Evolutionary conservation across 768 basidiomycete genomes (phyloP), one percentile per base, ranked within the genome.

Genomic region (Hemileccinum rubropunctum): DNA sequence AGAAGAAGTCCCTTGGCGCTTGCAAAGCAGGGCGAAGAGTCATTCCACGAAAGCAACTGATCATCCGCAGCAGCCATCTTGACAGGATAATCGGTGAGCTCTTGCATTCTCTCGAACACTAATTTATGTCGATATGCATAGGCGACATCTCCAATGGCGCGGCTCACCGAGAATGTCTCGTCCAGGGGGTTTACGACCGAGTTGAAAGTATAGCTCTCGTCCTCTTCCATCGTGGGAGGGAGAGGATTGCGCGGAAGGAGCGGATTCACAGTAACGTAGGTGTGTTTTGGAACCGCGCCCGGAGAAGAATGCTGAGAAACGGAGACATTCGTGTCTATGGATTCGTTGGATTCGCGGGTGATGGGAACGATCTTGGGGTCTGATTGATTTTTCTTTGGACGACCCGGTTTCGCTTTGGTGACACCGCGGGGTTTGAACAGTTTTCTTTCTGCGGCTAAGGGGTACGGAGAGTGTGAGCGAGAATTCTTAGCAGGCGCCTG

Each of bases 401-500:
- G 64, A 37, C 65, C 64, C 11, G 52, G 57, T 51, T 53, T 78
- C 37, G 50, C 53, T 51, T 67, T 71, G 14, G 61, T 58, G 54
- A 67, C 35, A 37, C 62, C 65, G 36, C 67, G 65, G 47, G 62
- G 48, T 40, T 62, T 66, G 37, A 38, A 44, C 15, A 50, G 2
- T 41, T 51, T 67, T 49, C 45, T 50, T 21, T 62, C 55, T 4
- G 48, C 20, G 33, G 40, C 42, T 36, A 56, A 15, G 45, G 58
- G 30, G 39, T 58, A 41, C 43, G 59, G 39, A 30, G 59, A 37
- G 51, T 60, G 60, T 42, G 61, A 55, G 27, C 46, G 61, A 13
- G 42, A 35, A 21, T n/a, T 51, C 40, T 57, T 64, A 8, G 49
- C 18, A 18, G 62, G 58, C 17, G 53, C 57, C 43, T 70, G 69